Conservation (phyloP, 2,329 filamentous ascomycete species). For the Xylaria sp. region DNA sequence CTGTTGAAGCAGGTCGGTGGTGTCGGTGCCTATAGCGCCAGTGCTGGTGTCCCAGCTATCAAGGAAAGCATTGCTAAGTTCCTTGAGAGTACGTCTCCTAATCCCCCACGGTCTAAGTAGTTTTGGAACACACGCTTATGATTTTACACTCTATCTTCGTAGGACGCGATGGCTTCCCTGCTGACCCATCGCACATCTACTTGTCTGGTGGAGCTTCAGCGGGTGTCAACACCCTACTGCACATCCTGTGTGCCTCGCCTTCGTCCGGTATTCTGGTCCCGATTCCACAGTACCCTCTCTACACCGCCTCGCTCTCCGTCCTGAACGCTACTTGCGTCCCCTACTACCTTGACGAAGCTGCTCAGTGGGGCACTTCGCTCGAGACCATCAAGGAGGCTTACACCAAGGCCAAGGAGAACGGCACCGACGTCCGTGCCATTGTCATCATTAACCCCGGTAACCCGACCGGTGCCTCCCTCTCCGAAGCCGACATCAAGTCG, state of each 20-base stretch:
- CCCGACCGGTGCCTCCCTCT: slow-evolving; percentile 84
- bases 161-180: slow-evolving; percentile 83
- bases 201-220: slow-evolving; percentile 87
- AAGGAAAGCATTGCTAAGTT: slow-evolving; percentile 87
- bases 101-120: not conserved
- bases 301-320: slow-evolving; percentile 85
- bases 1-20: slow-evolving; percentile 80
- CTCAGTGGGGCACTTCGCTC: slow-evolving; percentile 83
- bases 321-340: slow-evolving; percentile 84
- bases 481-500: slow-evolving; percentile 69
- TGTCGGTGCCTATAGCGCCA: slow-evolving; percentile 94
- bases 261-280: slow-evolving; percentile 83
- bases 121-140: not conserved
- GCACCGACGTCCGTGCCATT: slow-evolving; percentile 83
- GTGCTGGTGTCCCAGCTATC: slow-evolving; percentile 79
- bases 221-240: slow-evolving; percentile 88
- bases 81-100: slow-evolving; percentile 64
- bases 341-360: slow-evolving; percentile 85
- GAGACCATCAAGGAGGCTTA: slow-evolving; percentile 69
- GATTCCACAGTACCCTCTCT: slow-evolving; percentile 96
- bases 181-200: slow-evolving; percentile 77
- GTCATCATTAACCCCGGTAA: slow-evolving; percentile 99
- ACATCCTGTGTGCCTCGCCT: slow-evolving; percentile 75
- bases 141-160: slow-evolving; percentile 19
- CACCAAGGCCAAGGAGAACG: slow-evolving; percentile 66